Conservation (phyloP, 768 basidiomycete species). For the Pilatotrama ljubarskyi region DNA sequence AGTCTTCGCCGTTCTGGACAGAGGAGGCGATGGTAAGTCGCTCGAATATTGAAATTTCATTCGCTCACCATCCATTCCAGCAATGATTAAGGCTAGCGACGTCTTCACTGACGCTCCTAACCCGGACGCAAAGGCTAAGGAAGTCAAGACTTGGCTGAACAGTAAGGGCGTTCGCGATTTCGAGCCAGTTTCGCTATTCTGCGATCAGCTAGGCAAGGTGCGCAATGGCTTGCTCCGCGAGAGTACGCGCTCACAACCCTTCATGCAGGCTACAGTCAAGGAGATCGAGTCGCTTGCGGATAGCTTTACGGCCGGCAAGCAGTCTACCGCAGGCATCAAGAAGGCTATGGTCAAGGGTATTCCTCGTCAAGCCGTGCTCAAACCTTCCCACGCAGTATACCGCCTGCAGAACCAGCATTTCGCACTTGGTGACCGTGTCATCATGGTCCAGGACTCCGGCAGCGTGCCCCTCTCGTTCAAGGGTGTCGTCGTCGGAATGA, state of each 20-base stretch:
- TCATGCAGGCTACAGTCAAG: constrained; percentile 65
- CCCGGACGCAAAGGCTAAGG: constrained; percentile 69
- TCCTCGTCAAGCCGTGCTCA: constrained; percentile 89
- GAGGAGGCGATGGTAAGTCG: constrained; percentile 66
- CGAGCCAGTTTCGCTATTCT: constrained; percentile 89
- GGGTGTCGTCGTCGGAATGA: constrained; percentile 91
- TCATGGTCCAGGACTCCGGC: constrained; percentile 95
- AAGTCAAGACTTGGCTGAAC: constrained; percentile 85
- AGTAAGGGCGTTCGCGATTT: constrained; percentile 84
- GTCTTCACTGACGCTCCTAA: constrained; percentile 56
- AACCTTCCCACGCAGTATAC: constrained; percentile 87
- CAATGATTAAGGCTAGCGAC: constrained; percentile 66
- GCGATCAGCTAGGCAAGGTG: constrained; percentile 90
- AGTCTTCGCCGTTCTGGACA: constrained; percentile 71
- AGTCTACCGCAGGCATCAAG: constrained; percentile 68
- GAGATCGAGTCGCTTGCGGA: constrained; percentile 82
- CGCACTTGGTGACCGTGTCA: constrained; percentile 87
- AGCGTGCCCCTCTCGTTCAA: constrained; percentile 88
- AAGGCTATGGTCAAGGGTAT: constrained; percentile 93
- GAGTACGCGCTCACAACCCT: constrained; percentile 1
- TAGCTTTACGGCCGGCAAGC: constrained; percentile 53
- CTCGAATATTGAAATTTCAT: neutral
- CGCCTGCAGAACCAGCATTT: constrained; percentile 90
- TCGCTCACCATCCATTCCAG: constrained; percentile 41
- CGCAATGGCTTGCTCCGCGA: neutral